Percentiles rank a stretch among this genome's conserved stretches.
Conservation (phyloP, 1,139 yeast genomes). For the Candida albicans region DNA sequence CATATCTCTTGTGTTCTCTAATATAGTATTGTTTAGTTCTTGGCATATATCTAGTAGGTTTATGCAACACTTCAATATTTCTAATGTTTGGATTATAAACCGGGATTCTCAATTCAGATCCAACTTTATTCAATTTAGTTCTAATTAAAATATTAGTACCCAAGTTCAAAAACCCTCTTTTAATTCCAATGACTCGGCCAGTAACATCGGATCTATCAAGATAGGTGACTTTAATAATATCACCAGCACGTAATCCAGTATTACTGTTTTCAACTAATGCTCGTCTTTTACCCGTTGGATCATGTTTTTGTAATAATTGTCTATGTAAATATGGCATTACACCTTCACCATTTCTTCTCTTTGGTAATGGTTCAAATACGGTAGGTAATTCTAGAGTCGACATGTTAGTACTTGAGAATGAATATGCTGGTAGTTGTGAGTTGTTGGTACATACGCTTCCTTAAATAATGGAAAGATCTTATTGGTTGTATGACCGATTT, state of each 20-base stretch:
- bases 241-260: slow-evolving; percentile 71
- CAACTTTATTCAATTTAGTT: slow-evolving; percentile 74
- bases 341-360: slow-evolving; percentile 49
- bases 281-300: slow-evolving; percentile 72
- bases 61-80: slow-evolving; percentile 71
- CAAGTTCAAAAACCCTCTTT: slow-evolving; percentile 57
- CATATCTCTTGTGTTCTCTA: slow-evolving; percentile 71
- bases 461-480: slow-evolving; percentile 24
- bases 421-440: not conserved
- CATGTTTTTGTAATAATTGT: slow-evolving; percentile 57
- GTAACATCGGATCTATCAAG: slow-evolving; percentile 66
- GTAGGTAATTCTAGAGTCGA: slow-evolving; percentile 23
- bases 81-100: slow-evolving; percentile 75
- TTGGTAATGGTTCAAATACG: slow-evolving; percentile 56
- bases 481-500: slow-evolving; percentile 13
- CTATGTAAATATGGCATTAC: slow-evolving; percentile 50
- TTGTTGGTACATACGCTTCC: slow-evolving; percentile 19
- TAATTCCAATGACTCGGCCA: slow-evolving; percentile 77
- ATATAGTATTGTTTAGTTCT: slow-evolving; percentile 87
- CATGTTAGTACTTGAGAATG: slow-evolving; percentile 17
- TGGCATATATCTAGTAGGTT: slow-evolving; percentile 65
- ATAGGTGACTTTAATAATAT: slow-evolving; percentile 74
- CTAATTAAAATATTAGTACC: slow-evolving; percentile 75
- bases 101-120: slow-evolving; percentile 79
- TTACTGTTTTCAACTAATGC: slow-evolving; percentile 52